A percentile compares a stretch with the other conserved stretches of the same genome.
These are phyloP conservation scores for Coccinonectria pachysandricola DNA, from an alignment of 2,329 filamentous ascomycete genomes.

Conservation along the genomic window DNA sequence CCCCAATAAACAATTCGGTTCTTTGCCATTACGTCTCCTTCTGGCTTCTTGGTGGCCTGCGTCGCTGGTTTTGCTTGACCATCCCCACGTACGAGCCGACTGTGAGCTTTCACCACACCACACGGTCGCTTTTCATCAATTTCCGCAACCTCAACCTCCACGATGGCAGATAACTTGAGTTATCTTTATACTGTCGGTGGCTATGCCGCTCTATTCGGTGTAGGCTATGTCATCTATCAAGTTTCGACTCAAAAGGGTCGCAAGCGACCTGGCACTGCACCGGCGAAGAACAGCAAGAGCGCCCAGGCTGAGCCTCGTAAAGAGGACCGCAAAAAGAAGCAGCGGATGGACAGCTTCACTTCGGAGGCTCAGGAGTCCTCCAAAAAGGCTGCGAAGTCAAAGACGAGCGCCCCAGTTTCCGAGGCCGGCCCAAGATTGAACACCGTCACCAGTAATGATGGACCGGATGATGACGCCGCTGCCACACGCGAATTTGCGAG, in stretches of 20 bases:
- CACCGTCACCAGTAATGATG: conserved; percentile 21
- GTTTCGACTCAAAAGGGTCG: conserved; percentile 25
- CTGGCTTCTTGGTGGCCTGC: no score
- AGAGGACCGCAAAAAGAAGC: conserved; percentile 35
- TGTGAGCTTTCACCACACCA: conserved; percentile 7
- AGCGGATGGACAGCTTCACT: conserved; percentile 32
- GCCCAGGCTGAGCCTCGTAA: conserved; percentile 26
- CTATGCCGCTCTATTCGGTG: conserved; percentile 26
- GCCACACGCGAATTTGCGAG: conserved; percentile 69
- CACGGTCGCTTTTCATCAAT: no score
- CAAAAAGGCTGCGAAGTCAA: conserved; percentile 31
- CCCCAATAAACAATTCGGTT: no score
- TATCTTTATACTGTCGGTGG: conserved; percentile 27
- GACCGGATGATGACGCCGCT: conserved; percentile 47
- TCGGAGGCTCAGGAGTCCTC: conserved; percentile 25
- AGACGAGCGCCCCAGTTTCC: conserved; percentile 19
- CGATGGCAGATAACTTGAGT: conserved; percentile 26
- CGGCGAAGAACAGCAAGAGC: conserved; percentile 21
- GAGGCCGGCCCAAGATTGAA: conserved; percentile 20
- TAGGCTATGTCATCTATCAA: conserved; percentile 27
- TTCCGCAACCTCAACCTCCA: no score
- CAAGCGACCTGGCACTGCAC: conserved; percentile 18
- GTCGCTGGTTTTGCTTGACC: conserved; percentile 2
- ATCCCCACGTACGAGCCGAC: no score
- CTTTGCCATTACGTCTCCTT: no score